Percentiles rank a stretch among this genome's conserved stretches.
Evolutionary conservation across 179 eudicot species (phyloP).

Genomic region (Actinidia chinensis): DNA sequence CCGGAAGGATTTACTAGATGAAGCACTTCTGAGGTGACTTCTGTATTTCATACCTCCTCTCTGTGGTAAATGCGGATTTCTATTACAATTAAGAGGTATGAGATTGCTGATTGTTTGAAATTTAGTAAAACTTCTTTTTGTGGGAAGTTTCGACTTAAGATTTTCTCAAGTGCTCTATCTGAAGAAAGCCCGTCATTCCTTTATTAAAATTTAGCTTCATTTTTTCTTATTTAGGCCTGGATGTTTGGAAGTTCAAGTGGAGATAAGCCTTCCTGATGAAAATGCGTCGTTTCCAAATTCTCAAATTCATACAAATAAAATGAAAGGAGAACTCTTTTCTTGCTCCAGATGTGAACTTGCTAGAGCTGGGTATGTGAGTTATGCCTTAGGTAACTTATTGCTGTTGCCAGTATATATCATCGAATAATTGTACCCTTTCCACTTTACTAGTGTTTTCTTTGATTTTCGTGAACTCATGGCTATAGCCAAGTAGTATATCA

Average conservation of each 20-base stretch:
- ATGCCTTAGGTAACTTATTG: not conserved
- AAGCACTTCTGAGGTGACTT: slow-evolving; percentile 85
- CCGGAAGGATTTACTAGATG: too few relatives aligned
- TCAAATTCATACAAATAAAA: slow-evolving; percentile 92
- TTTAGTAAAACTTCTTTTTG: not conserved
- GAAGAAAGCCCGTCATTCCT: not conserved
- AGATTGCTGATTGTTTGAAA: not conserved
- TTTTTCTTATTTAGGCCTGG: slow-evolving; percentile 75
- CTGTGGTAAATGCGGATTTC: not conserved
- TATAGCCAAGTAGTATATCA: not conserved
- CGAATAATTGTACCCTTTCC: not conserved
- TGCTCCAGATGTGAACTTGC: slow-evolving; percentile 79
- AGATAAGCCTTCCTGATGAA: slow-evolving; percentile 98
- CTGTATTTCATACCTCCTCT: not conserved
- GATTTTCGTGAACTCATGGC: not conserved
- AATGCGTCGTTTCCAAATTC: slow-evolving; percentile 94
- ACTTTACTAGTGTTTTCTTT: not conserved
- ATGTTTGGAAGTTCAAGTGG: slow-evolving; percentile 98
- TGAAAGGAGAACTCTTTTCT: slow-evolving; percentile 97
- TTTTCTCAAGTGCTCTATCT: not conserved
- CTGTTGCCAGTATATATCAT: not conserved
- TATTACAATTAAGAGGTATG: not conserved
- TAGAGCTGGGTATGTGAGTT: slow-evolving; percentile 67
- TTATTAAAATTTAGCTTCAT: not conserved
- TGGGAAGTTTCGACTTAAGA: not conserved